Conservation (phyloP, 2,329 filamentous ascomycete genomes). For the Shiraia sp. region DNA sequence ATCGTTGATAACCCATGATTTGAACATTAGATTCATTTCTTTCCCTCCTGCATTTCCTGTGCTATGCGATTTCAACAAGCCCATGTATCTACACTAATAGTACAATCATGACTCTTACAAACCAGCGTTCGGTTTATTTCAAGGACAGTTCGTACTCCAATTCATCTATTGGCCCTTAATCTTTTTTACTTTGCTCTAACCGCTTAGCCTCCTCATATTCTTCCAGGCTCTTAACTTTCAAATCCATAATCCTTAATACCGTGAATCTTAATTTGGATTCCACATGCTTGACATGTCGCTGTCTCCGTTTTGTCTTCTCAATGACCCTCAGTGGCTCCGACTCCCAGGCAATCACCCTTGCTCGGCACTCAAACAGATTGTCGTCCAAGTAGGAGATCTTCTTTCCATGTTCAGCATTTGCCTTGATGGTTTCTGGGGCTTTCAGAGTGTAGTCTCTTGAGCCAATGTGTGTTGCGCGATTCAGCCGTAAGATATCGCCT, state of each 20-base stretch:
- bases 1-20: too few species aligned
- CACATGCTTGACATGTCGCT: conserved; percentile 69
- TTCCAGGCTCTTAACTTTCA: conserved; percentile 67
- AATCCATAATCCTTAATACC: conserved; percentile 79
- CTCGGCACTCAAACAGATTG: conserved; percentile 80
- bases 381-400: conserved; percentile 72
- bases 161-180: too few species aligned
- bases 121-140: too few species aligned
- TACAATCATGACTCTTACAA: too few species aligned
- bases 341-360: conserved; percentile 83
- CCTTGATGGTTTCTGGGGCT: conserved; percentile 43
- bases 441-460: conserved; percentile 90
- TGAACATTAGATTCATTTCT: too few species aligned
- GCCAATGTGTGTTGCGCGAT: conserved; percentile 80
- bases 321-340: conserved; percentile 62
- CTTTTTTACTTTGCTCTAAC: not conserved
- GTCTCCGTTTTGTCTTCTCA: conserved; percentile 67
- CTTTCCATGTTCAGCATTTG: conserved; percentile 34
- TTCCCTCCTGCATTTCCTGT: too few species aligned
- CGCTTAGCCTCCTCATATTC: conserved; percentile 51
- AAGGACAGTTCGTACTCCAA: not conserved
- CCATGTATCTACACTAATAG: too few species aligned
- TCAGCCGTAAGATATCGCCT: conserved; percentile 85
- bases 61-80: too few species aligned
- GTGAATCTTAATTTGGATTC: conserved; percentile 92